Evolutionary conservation across 116 monocot genomes (phyloP).

Genomic region (Dioscorea cayenensis): DNA sequence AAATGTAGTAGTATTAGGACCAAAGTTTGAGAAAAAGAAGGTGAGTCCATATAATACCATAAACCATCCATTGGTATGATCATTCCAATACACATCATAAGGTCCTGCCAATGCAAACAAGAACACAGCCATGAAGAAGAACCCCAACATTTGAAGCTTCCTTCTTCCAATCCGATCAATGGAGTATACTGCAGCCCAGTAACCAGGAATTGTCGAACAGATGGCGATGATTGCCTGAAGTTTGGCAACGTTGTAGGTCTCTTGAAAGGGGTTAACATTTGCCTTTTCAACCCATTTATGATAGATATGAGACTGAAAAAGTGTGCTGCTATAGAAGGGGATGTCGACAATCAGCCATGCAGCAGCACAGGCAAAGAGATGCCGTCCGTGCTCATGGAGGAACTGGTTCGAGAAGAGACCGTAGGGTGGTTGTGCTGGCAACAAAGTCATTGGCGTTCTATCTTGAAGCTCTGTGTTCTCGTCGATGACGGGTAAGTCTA

Average conservation of each 20-base stretch:
- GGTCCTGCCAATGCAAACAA: conserved; percentile 29
- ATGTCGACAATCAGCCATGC: conserved; percentile 50
- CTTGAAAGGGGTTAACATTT: conserved; percentile 19
- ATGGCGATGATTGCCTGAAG: conserved; percentile 38
- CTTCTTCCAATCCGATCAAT: conserved; percentile 35
- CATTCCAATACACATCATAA: conserved; percentile 21
- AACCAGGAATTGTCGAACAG: conserved; percentile 37
- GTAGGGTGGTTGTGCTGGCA: not conserved
- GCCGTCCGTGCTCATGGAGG: conserved; percentile 10
- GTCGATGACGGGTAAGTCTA: conserved; percentile 7
- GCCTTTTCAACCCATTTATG: not conserved
- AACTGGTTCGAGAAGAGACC: conserved; percentile 22
- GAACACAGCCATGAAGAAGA: conserved; percentile 44
- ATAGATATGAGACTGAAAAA: conserved; percentile 47
- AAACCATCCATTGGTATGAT: conserved; percentile 8
- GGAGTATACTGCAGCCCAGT: conserved; percentile 28
- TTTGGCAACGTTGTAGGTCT: conserved; percentile 40
- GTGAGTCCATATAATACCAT: conserved; percentile 15
- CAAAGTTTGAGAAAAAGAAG: conserved; percentile 28
- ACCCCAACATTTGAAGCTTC: conserved; percentile 37
- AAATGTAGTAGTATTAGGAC: conserved; percentile 22
- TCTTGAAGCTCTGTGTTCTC: conserved; percentile 1
- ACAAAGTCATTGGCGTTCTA: not conserved
- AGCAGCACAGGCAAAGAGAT: conserved; percentile 33
- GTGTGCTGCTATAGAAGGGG: conserved; percentile 38